Conservation (phyloP, 2,329 filamentous ascomycete species). For the Ophiosphaerella narmari region DNA sequence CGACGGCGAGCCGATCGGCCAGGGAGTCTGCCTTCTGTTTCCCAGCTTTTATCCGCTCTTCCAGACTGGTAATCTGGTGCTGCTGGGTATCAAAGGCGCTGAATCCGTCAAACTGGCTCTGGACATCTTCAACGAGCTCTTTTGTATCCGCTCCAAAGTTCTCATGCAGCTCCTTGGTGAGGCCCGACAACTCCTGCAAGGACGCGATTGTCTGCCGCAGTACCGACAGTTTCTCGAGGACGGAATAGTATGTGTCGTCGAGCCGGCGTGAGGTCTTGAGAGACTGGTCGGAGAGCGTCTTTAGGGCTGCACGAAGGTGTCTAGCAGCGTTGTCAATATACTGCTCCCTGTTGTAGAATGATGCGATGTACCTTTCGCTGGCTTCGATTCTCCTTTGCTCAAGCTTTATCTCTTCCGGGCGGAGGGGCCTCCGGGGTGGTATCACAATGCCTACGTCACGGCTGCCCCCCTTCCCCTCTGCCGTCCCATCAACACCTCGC, state of each 20-base stretch:
- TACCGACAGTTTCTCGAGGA: conserved; percentile 69
- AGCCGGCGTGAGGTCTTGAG: conserved; percentile 67
- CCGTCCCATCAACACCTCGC: conserved; percentile 13
- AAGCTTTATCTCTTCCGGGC: conserved; percentile 46
- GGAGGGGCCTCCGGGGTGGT: conserved; percentile 35
- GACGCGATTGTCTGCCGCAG: conserved; percentile 68
- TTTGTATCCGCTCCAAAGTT: conserved; percentile 65
- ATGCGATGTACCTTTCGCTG: conserved; percentile 43
- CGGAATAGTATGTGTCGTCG: conserved; percentile 74
- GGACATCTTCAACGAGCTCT: conserved; percentile 64
- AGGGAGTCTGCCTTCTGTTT: conserved; percentile 64
- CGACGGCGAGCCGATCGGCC: conserved; percentile 66
- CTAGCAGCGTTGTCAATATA: conserved; percentile 27
- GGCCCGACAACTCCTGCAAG: conserved; percentile 68
- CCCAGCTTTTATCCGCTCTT: conserved; percentile 64
- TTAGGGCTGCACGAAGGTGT: conserved; percentile 48
- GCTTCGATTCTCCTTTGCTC: conserved; percentile 42
- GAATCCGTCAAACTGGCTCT: conserved; percentile 63
- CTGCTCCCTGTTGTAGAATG: background rate
- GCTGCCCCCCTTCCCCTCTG: conserved; percentile 8
- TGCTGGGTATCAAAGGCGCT: conserved; percentile 69
- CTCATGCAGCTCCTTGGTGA: conserved; percentile 62
- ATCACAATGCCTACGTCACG: conserved; percentile 15
- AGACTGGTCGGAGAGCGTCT: conserved; percentile 62
- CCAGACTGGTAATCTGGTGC: conserved; percentile 64